A percentile compares a stretch with the other conserved stretches of the same genome.
Conservation (phyloP, 805 yeast genomes). For the Candida endomychidarum region DNA sequence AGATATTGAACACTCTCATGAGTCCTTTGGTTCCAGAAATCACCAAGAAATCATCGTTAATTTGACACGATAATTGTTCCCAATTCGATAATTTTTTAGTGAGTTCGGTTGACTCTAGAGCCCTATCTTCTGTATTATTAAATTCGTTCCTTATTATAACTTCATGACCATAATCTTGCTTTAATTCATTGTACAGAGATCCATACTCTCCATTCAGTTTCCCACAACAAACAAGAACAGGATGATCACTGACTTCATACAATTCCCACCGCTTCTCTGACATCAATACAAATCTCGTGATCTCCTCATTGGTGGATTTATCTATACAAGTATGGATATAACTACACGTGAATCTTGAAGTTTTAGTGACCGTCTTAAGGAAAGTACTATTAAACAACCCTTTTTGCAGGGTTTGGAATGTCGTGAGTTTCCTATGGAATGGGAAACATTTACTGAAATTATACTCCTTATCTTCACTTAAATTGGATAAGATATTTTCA, state of each 20-base stretch:
- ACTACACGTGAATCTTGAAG: slow-evolving; percentile 29
- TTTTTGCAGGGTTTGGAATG: slow-evolving; percentile 55
- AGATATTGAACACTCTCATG: slow-evolving; percentile 61
- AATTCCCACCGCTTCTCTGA: slow-evolving; percentile 75
- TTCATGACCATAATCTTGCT: slow-evolving; percentile 22
- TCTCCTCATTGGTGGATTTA: slow-evolving; percentile 49
- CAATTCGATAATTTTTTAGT: slow-evolving; percentile 44
- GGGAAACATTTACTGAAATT: slow-evolving; percentile 82
- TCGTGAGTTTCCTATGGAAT: slow-evolving; percentile 60
- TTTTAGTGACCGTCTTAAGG: slow-evolving; percentile 23
- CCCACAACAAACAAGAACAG: slow-evolving; percentile 66
- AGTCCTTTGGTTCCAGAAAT: slow-evolving; percentile 75
- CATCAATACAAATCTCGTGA: slow-evolving; percentile 63
- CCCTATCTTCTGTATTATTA: slow-evolving; percentile 14
- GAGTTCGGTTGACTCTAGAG: slow-evolving; percentile 23
- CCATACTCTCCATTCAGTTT: slow-evolving; percentile 71
- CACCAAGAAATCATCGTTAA: slow-evolving; percentile 59
- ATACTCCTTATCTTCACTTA: slow-evolving; percentile 53
- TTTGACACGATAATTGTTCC: slow-evolving; percentile 60
- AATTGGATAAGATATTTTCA: slow-evolving; percentile 16
- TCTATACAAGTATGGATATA: slow-evolving; percentile 33
- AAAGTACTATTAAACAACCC: slow-evolving; percentile 25
- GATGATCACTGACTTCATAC: slow-evolving; percentile 49
- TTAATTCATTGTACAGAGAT: slow-evolving; percentile 39
- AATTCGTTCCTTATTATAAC: slow-evolving; percentile 32